Evolutionary conservation across 441 rosid species (phyloP), one percentile per base, ranked within the genome.

Genomic region (Biscutella laevigata): DNA sequence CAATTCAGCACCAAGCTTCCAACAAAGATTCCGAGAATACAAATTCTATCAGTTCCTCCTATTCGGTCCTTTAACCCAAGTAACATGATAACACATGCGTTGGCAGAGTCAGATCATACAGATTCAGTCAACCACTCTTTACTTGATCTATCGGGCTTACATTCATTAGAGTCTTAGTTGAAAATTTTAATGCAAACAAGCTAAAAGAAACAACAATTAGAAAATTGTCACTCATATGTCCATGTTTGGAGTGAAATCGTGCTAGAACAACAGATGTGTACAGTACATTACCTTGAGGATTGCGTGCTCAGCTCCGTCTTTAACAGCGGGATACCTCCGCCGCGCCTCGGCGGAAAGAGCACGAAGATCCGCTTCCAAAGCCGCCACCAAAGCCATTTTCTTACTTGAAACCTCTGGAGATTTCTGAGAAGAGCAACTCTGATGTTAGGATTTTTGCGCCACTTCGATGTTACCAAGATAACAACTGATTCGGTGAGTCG

Each of bases 311-410:
- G 98, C 96, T 20, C 80, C 96, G 55, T 91, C 96, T 67, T 91
- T 91, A 17, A 91, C 85, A 26, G 94, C 81, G 10, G 98, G 96
- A 46, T 80, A 71, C 25, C 95, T 79, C 54, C 98, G 86, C 53
- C 96, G 91, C 50, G 96, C 98, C 74, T 91, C 98, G 19, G 88
- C 74, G 22, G 98, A 91, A 46, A 91, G 96, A 15, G 98, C 91
- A 41, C 96, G 96, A 51, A 91, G 98, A 79, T 91, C 98, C 54
- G 96, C 80, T 66, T 91, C 98, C 70, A 91, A 68, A 2, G 82
- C 96, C 34, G 95, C 88, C 88, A 88, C 86, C 72, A 91, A 74
- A 66, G 95, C 91, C 98, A 91, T 91, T 72, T 64, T 75, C 30
- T 43, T 34, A 61, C 60, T 54, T 6, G 49, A n/a, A 54, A 62